Base-by-base conservation (phyloP, 2,329 filamentous ascomycete genomes). In the Aspergillus sp. region DNA sequence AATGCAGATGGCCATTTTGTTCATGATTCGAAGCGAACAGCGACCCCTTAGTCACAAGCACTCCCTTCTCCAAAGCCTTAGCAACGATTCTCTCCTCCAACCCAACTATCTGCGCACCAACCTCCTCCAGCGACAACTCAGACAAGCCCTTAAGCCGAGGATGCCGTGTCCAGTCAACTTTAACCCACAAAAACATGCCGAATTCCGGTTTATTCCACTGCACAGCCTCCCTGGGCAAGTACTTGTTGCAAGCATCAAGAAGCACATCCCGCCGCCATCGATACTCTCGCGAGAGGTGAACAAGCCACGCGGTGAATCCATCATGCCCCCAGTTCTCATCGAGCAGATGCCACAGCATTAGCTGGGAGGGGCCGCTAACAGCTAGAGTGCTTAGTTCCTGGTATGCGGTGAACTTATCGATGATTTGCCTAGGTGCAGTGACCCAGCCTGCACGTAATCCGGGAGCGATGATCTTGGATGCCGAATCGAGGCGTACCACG, bases 311-410 rank as follows among this genome's bases (percentile, higher is more conserved):
- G 19, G 96, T 76, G 70, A 92, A 96, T 1, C 91, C 92, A 52
- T 85, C 84, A 70, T 96, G 92, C 19, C 92, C 92, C 92, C 92
- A 96, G 38, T 86, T 86, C 76, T 94, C 90, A 66, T 96, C 92
- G 2, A 96, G 82, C 23, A 96, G 80, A 77, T 93, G 92, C 79
- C 89, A 91, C 56, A 96, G 77, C 23, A 93, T 81, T 17, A 92
- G 80, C 77, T 96, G 91, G 0, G 88, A 88, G 68, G 94, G 83
- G 19, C 92, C 92, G 54, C 84, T 86, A 0, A 92, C 90, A 2
- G 89, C 90, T 72, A 96, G 91, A 51, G 86, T 90, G 51, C 86
- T 87, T 17, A 89, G 86, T 75, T 96, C 92, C 64, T 86, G 86
- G 75, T 96, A 90, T 36, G 88, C 88, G 63, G 88, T 81, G 75